Evolutionary conservation across 2,329 filamentous ascomycete genomes (phyloP).

Genomic region (Monosporascus cannonballus): DNA sequence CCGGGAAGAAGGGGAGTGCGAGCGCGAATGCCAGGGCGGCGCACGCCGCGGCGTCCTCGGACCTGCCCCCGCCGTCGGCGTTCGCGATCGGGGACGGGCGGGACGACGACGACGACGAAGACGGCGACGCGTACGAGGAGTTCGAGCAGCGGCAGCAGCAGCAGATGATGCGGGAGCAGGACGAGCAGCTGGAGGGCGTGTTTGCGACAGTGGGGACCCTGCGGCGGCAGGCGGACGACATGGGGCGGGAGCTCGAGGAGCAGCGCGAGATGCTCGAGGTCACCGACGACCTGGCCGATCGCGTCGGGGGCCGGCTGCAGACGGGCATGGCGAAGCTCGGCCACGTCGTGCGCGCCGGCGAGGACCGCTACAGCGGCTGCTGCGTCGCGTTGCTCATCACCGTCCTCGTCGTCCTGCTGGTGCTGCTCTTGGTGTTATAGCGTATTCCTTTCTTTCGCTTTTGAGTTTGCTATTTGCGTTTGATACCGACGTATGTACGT

Average conservation of each 20-base stretch:
- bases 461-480: neutral
- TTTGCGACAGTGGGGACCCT: conserved; percentile 90
- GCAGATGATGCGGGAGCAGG: conserved; percentile 91
- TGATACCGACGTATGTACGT: too few relatives aligned
- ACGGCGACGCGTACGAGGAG: conserved; percentile 63
- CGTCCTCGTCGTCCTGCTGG: conserved; percentile 77
- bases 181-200: conserved; percentile 85
- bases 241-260: conserved; percentile 95
- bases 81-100: conserved; percentile 52
- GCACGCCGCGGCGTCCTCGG: conserved; percentile 31
- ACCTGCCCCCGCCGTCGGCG: conserved; percentile 48
- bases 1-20: neutral
- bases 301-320: conserved; percentile 79
- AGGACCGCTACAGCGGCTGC: conserved; percentile 82
- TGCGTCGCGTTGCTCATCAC: conserved; percentile 87
- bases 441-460: neutral
- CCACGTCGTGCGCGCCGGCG: conserved; percentile 80
- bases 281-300: conserved; percentile 77
- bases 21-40: conserved; percentile 14
- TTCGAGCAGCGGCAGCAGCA: conserved; percentile 90
- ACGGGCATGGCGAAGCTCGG: conserved; percentile 82
- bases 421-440: conserved; percentile 64
- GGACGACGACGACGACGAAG: conserved; percentile 31
- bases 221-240: conserved; percentile 83
- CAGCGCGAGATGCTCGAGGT: conserved; percentile 84